Percentiles rank a stretch among this genome's conserved stretches.
phyloP scores from a whole-genome alignment of 352 stramenopile species.

The Globisporangium cystogenes region DNA sequence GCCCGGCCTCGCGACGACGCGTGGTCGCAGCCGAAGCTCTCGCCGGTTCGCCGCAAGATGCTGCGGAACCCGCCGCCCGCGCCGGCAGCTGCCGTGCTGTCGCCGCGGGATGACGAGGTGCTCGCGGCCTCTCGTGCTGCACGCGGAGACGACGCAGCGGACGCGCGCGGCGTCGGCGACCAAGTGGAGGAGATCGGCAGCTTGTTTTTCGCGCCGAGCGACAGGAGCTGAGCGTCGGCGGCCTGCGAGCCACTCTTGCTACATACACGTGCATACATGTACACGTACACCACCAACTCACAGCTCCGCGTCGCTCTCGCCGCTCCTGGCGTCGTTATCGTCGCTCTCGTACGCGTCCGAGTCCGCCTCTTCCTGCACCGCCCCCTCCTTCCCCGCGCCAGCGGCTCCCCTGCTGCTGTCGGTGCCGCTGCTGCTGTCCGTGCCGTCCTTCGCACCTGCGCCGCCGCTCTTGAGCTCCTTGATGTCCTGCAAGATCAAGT shows the following conservation, averaged over 20 bases:
- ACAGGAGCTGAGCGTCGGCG: background rate
- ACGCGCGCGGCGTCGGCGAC: conserved; percentile 2
- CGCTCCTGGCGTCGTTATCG: background rate
- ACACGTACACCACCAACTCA: background rate
- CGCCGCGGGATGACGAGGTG: conserved; percentile 42
- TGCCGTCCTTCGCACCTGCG: background rate
- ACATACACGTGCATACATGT: too few species aligned
- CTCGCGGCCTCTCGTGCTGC: conserved; percentile 8
- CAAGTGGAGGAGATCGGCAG: conserved; percentile 8
- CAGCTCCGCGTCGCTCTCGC: background rate
- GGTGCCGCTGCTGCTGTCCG: too few species aligned
- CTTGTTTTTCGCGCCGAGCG: background rate
- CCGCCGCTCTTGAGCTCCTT: conserved; percentile 6
- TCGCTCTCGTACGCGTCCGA: too few species aligned
- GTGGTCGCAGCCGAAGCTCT: conserved; percentile 14
- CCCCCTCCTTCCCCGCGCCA: too few species aligned
- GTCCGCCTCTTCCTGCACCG: too few species aligned
- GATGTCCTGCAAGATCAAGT: conserved; percentile 14
- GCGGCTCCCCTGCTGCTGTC: background rate
- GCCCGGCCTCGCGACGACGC: background rate
- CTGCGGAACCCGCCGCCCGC: conserved; percentile 21
- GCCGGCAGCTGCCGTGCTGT: conserved; percentile 15
- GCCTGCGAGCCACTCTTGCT: too few species aligned
- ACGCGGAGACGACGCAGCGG: background rate
- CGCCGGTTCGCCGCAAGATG: conserved; percentile 43